Evolutionary conservation across 331 rosid genomes (phyloP), one percentile per base, ranked within the genome.

Genomic region (Spiraea crenata): DNA sequence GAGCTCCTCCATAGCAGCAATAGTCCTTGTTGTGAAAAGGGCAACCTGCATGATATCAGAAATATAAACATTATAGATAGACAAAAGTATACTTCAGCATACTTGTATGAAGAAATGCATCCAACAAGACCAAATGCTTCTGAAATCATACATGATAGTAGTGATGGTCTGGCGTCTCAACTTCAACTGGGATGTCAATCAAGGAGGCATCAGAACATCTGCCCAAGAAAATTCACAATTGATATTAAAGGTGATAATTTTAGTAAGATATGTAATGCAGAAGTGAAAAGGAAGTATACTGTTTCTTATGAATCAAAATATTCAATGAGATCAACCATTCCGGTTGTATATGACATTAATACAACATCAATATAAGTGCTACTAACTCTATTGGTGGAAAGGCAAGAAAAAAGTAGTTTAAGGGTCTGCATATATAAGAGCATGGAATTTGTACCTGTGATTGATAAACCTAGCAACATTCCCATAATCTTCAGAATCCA

Each of bases 131-230:
- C 0, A 47, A 70, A 57, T 31, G 7, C 19, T 15, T 38, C 9
- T 48, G 70, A 41, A 40, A 49, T 58, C 82, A 54, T 83, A 92
- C 96, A 80, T 92, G 97, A 82, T 89, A 92, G 71, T 84, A 87
- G 62, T 74, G 87, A 79, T 50, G 92, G 76, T 79, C 74, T 0
- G 96, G 91, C 67, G 85, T 72, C 88, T 92, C 97, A 63, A 89
- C 76, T 79, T 92, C 87, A 70, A 92, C 90, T 19, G 96, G 93
- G 71, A 89, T 77, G 60, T 80, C 87, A 74, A 89, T 67, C 92
- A 92, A 81, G 81, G 85, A 81, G 41, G 96, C 97, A 79, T 92
- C 97, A 50, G 73, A 84, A 81, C 97, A 92, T 72, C 97, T 92
- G 73, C 75, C 57, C 40, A 62, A 49, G 9, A 31, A 3, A n/a